phyloP scores from a whole-genome alignment of 2,329 filamentous ascomycete species.

The Curvularia verruculosa region DNA sequence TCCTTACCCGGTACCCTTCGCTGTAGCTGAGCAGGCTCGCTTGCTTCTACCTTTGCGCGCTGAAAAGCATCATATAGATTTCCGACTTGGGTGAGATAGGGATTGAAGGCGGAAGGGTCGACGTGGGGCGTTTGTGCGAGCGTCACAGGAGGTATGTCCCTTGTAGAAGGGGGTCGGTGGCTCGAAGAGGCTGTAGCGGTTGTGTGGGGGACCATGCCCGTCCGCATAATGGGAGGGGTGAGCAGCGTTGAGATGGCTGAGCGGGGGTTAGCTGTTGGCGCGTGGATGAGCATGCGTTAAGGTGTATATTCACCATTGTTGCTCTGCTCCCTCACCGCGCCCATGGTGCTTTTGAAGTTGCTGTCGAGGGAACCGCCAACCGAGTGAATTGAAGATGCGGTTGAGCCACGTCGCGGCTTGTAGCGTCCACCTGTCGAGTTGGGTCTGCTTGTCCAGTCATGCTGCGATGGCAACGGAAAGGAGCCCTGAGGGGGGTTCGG shows the following conservation, averaged over 20 bases:
- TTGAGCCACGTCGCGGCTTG: constrained; percentile 74
- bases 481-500: constrained; percentile 50
- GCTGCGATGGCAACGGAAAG: constrained; percentile 65
- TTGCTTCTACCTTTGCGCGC: constrained; percentile 77
- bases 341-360: constrained; percentile 62
- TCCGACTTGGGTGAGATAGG: constrained; percentile 85
- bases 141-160: constrained; percentile 91
- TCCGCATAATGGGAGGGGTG: constrained; percentile 86
- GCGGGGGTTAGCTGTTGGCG: constrained; percentile 19
- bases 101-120: constrained; percentile 77
- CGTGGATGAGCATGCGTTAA: background rate
- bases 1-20: constrained; percentile 58
- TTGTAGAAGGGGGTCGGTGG: constrained; percentile 81
- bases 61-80: constrained; percentile 88
- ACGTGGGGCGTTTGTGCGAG: constrained; percentile 86
- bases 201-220: constrained; percentile 81
- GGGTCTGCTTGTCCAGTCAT: constrained; percentile 59
- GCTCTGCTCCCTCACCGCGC: constrained; percentile 72
- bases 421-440: constrained; percentile 56
- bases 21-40: constrained; percentile 57
- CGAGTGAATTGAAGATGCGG: constrained; percentile 85
- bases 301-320: constrained; percentile 70
- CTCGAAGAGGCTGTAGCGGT: constrained; percentile 70
- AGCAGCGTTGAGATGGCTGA: constrained; percentile 91
- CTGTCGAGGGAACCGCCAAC: constrained; percentile 83